Evolutionary conservation across 352 stramenopile species (phyloP).

Genomic region (Phytophthora tubulina): DNA sequence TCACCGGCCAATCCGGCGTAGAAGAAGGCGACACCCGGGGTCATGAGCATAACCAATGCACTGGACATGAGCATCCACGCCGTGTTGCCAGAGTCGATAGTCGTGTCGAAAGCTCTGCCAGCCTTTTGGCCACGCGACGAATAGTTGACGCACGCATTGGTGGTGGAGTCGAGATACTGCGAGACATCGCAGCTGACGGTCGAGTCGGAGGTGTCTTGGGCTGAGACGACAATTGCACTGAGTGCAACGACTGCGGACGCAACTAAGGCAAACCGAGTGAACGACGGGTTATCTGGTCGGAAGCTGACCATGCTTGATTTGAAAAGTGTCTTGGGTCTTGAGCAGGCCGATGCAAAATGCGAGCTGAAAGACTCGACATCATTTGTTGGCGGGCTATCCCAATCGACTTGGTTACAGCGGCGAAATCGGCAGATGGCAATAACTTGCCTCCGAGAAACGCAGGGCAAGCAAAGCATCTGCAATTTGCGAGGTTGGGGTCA

Average conservation of each 20-base stretch:
- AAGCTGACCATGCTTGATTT: constrained; percentile 13
- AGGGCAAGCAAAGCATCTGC: no score
- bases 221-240: constrained; percentile 42
- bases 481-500: neutral
- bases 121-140: constrained; percentile 46
- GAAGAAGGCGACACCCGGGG: constrained; percentile 77
- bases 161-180: constrained; percentile 53
- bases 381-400: neutral
- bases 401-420: constrained; percentile 4
- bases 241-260: constrained; percentile 10
- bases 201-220: constrained; percentile 20
- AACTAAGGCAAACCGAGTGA: neutral
- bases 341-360: constrained; percentile 11
- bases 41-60: constrained; percentile 82
- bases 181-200: constrained; percentile 31
- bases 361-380: constrained; percentile 6
- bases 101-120: constrained; percentile 36
- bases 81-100: constrained; percentile 66
- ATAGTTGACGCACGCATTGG: constrained; percentile 55
- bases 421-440: neutral
- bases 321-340: neutral
- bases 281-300: constrained; percentile 5
- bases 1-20: constrained; percentile 82
- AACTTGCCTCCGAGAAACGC: neutral
- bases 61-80: constrained; percentile 73